Evolutionary conservation across 176 grass and related monocot genomes (phyloP), one percentile per base, ranked within the genome.

Genomic region (Ensete glaucum): DNA sequence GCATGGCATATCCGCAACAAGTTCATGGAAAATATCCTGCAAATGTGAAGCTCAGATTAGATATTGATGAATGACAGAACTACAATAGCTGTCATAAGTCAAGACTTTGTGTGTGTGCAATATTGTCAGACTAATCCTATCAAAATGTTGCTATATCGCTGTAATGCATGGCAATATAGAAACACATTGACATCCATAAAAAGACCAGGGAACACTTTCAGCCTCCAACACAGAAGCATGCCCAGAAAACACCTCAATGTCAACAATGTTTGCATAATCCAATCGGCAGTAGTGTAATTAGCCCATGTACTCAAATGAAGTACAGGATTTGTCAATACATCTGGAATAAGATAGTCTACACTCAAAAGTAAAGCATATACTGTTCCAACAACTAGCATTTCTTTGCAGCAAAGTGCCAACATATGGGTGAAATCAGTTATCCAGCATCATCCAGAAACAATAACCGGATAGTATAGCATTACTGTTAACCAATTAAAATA

Each of bases 21-120:
- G 69, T 63, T 85, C 85, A 34, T 74, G 58, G 0, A 89, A 79
- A 62, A 87, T 80, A 13, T 85, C 93, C 90, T 97, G 78, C 19
- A 12, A 52, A 80, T 21, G 23, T 43, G 81, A 7, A 82, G 5
- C 20, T 70, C 43, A 70, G 48, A 70, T n/a, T 51, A 22, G 34
- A 7, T 21, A 17, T 51, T 26, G 1, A 17, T 57, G 57, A 29
- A 54, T 29, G 52, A 74, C 8, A 1, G 16, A 19, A 13, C 11
- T 17, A 14, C 29, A 57, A 24, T 9, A 6, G 17, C 17, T 11
- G 17, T 20, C 15, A 9, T 15, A 15, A 21, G 57, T 19, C 19
- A n/a, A 15, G 20, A 62, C 57, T 19, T 6, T 2, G 7, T 62
- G 20, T 17, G 17, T 5, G 16, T 21, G 13, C 20, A 17, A 19